Evolutionary conservation across 148 eudicot species (phyloP).

Genomic region (Rheum nobile): DNA sequence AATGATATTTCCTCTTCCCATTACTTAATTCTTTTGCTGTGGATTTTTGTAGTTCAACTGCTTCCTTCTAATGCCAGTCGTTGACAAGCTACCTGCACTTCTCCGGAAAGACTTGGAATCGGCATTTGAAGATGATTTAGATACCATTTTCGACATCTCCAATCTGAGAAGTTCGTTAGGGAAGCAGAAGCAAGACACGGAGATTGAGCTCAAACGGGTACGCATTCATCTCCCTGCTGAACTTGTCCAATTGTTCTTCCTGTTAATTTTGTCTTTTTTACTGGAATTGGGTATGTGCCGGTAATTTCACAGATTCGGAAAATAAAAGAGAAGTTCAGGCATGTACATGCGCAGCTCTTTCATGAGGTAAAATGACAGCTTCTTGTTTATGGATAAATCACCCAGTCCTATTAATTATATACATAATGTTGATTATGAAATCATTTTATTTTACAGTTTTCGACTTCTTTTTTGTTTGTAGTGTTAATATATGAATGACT

Average conservation of each 20-base stretch:
- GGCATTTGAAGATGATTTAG: constrained; percentile 63
- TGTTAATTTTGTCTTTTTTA: not conserved
- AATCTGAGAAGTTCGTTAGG: constrained; percentile 54
- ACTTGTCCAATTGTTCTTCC: not conserved
- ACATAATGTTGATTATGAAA: not conserved
- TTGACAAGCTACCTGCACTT: constrained; percentile 89
- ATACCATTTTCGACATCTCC: constrained; percentile 61
- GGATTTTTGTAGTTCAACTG: constrained; percentile 59
- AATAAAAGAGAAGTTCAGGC: constrained; percentile 80
- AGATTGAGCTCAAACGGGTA: constrained; percentile 79
- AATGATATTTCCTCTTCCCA: not conserved
- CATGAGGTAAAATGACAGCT: constrained; percentile 25
- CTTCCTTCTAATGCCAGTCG: constrained; percentile 93
- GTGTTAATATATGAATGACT: not conserved
- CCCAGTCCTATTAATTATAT: not conserved
- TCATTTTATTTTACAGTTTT: not conserved
- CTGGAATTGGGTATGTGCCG: not conserved
- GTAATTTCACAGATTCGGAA: constrained; percentile 50
- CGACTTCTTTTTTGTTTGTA: not conserved
- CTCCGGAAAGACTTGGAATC: constrained; percentile 77
- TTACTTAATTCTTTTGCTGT: not conserved
- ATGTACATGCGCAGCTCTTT: constrained; percentile 54
- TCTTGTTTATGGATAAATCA: not conserved
- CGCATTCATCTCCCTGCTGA: not conserved
- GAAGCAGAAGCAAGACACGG: constrained; percentile 60